These are phyloP conservation scores for Hibiscus syriacus DNA, from an alignment of 345 rosid genomes.

Conservation along the genomic window DNA sequence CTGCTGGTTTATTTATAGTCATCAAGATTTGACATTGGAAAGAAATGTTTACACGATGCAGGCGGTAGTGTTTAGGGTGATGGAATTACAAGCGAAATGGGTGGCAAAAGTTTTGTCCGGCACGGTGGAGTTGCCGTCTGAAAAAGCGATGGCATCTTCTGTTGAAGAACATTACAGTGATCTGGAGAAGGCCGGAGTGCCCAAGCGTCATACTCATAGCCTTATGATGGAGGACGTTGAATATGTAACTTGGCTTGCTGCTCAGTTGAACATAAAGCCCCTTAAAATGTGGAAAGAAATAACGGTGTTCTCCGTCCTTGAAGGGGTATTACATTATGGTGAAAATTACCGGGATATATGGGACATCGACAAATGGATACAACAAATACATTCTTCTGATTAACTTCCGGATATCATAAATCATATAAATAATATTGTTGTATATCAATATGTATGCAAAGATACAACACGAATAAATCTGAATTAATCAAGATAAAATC, in stretches of 20 bases:
- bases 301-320: conserved; percentile 20
- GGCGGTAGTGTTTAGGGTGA: not conserved
- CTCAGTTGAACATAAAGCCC: conserved; percentile 26
- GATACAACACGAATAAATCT: too few species aligned
- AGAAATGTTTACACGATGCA: not conserved
- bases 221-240: conserved; percentile 34
- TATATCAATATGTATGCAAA: too few species aligned
- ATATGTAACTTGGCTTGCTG: conserved; percentile 53
- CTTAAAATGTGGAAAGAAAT: conserved; percentile 51
- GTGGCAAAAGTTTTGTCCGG: conserved; percentile 14
- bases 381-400: not conserved
- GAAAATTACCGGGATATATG: conserved; percentile 53
- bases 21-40: not conserved
- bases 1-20: too few species aligned
- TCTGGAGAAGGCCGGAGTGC: not conserved
- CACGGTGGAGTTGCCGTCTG: not conserved
- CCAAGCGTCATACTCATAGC: conserved; percentile 4
- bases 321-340: conserved; percentile 12
- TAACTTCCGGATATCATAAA: not conserved
- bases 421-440: not conserved
- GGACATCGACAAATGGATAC: conserved; percentile 36
- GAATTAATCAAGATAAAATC: too few species aligned
- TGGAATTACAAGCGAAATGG: conserved; percentile 6
- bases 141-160: not conserved
- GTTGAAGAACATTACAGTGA: not conserved